phyloP scores from a whole-genome alignment of 441 rosid genomes.

The Mallotus repandus region DNA sequence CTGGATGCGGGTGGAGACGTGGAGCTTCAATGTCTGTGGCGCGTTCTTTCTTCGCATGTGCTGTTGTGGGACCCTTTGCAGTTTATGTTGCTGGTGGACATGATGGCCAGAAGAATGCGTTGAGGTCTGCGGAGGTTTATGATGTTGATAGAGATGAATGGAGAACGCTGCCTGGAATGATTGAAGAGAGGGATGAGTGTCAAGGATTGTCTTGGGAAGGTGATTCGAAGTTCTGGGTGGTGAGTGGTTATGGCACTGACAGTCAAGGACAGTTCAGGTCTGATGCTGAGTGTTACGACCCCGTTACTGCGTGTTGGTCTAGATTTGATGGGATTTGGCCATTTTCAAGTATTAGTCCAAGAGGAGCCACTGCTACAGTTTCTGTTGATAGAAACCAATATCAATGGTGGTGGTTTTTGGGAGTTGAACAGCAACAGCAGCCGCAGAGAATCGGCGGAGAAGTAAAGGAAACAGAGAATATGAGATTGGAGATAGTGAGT shows the following conservation, averaged over 20 bases:
- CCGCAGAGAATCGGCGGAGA: neutral
- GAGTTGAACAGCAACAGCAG: constrained; percentile 14
- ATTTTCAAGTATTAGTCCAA: constrained; percentile 39
- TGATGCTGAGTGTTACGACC: constrained; percentile 52
- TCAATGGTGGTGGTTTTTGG: constrained; percentile 38
- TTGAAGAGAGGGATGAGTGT: constrained; percentile 55
- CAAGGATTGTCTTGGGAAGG: constrained; percentile 41
- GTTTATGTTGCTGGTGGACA: constrained; percentile 61
- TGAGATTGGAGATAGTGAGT: constrained; percentile 32
- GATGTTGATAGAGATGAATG: constrained; percentile 50
- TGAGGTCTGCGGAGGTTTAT: constrained; percentile 44
- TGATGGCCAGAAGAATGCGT: constrained; percentile 53
- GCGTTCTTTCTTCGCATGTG: constrained; percentile 57
- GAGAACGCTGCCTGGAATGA: constrained; percentile 41
- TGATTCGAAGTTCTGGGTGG: constrained; percentile 46
- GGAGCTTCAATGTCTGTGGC: constrained; percentile 50
- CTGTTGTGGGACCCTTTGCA: constrained; percentile 31
- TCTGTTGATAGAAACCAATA: constrained; percentile 6
- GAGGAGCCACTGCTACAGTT: constrained; percentile 35
- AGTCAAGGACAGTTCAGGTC: constrained; percentile 50
- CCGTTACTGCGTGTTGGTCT: constrained; percentile 35
- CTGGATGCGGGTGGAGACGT: constrained; percentile 34
- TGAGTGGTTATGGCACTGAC: constrained; percentile 58
- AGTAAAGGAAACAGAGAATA: constrained; percentile 17
- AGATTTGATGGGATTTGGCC: constrained; percentile 41